These are phyloP conservation scores for Lentinula edodes DNA, from an alignment of 768 basidiomycete genomes.

Conservation along the genomic window DNA sequence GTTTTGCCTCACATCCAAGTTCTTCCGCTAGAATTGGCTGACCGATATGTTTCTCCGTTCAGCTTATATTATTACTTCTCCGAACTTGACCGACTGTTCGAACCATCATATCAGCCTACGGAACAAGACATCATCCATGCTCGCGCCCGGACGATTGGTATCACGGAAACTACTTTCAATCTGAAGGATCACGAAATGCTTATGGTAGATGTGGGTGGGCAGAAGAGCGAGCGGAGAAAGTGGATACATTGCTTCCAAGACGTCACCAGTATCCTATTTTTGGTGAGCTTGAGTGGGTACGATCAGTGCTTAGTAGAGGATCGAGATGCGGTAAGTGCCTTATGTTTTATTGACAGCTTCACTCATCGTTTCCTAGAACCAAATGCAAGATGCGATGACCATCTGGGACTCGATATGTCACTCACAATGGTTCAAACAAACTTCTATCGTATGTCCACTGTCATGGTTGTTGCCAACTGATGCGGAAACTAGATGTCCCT, in stretches of 20 bases:
- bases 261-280: slow-evolving; percentile 87
- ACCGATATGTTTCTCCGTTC: not conserved
- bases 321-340: slow-evolving; percentile 68
- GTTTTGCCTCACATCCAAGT: not conserved
- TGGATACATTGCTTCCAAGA: slow-evolving; percentile 97
- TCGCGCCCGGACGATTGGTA: slow-evolving; percentile 85
- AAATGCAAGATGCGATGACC: slow-evolving; percentile 99
- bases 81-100: slow-evolving; percentile 75
- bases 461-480: not conserved
- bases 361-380: slow-evolving; percentile 55
- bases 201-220: slow-evolving; percentile 82
- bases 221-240: slow-evolving; percentile 89
- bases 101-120: slow-evolving; percentile 61
- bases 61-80: slow-evolving; percentile 77
- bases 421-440: slow-evolving; percentile 94
- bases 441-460: slow-evolving; percentile 67
- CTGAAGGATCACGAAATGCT: slow-evolving; percentile 79
- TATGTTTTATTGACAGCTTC: slow-evolving; percentile 1
- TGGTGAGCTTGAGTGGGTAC: slow-evolving; percentile 89
- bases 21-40: not conserved
- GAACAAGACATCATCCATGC: slow-evolving; percentile 88
- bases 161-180: slow-evolving; percentile 82
- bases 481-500: not conserved
- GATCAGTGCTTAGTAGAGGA: slow-evolving; percentile 94
- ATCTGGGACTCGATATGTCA: slow-evolving; percentile 99